phyloP scores from a whole-genome alignment of 768 basidiomycete genomes.

The Mycena kentingensis region DNA sequence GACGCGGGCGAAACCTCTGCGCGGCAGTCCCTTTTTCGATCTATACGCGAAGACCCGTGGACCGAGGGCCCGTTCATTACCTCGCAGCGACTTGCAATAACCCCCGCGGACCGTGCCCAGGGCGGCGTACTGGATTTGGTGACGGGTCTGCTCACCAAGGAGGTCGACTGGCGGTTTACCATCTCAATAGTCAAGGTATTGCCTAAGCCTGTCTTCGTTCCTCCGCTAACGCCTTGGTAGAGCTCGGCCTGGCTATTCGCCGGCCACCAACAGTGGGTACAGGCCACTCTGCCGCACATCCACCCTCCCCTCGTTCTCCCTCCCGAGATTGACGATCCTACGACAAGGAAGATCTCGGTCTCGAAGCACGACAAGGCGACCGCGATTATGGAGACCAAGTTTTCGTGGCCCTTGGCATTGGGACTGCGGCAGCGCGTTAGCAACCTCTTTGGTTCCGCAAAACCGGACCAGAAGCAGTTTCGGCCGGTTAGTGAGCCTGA shows the following conservation, averaged over 20 bases:
- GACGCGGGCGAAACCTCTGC: constrained; percentile 2
- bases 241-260: constrained; percentile 14
- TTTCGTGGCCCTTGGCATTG: constrained; percentile 14
- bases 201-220: neutral
- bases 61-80: neutral
- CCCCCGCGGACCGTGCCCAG: neutral
- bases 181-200: constrained; percentile 10
- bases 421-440: constrained; percentile 8
- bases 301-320: neutral
- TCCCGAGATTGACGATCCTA: neutral
- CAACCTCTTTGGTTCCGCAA: constrained; percentile 13
- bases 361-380: constrained; percentile 19
- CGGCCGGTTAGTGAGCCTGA: too few relatives aligned
- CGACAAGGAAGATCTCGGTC: neutral
- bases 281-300: constrained; percentile 13
- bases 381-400: constrained; percentile 17
- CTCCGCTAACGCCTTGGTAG: neutral
- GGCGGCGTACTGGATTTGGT: constrained; percentile 11
- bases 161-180: neutral
- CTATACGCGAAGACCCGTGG: constrained; percentile 16
- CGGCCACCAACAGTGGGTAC: constrained; percentile 17
- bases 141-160: constrained; percentile 7
- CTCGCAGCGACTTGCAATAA: neutral
- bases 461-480: neutral
- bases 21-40: constrained; percentile 10